phyloP scores from a whole-genome alignment of 2,329 filamentous ascomycete species.

The Didymella glomerata region DNA sequence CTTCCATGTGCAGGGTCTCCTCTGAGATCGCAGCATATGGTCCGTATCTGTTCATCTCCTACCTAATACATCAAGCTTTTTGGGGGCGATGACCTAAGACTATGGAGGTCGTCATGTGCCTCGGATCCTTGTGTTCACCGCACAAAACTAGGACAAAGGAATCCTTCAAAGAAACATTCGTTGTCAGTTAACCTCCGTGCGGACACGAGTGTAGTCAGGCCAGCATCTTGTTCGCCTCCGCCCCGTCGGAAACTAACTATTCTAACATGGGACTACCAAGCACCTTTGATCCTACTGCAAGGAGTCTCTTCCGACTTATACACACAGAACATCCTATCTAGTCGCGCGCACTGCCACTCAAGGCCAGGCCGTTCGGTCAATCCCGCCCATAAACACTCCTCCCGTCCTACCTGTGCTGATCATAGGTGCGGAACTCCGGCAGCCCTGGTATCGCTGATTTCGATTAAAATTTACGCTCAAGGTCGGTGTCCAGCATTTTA shows the following conservation, averaged over 20 bases:
- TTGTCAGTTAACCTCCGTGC: conserved; percentile 36
- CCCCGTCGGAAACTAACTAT: conserved; percentile 23
- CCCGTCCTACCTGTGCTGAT: conserved; percentile 33
- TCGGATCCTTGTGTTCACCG: conserved; percentile 30
- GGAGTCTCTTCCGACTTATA: conserved; percentile 28
- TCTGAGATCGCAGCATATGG: conserved; percentile 31
- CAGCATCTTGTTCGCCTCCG: conserved; percentile 28
- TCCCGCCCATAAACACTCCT: conserved; percentile 36
- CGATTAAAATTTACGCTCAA: conserved; percentile 6
- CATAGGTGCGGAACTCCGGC: conserved; percentile 31
- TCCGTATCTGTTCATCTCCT: conserved; percentile 33
- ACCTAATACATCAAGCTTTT: conserved; percentile 35
- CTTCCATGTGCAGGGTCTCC: conserved; percentile 28
- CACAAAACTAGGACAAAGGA: conserved; percentile 11
- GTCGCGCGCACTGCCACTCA: conserved; percentile 31
- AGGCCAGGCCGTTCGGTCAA: conserved; percentile 32
- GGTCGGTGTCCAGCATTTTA: conserved; percentile 33
- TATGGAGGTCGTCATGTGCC: conserved; percentile 33
- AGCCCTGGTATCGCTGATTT: conserved; percentile 10
- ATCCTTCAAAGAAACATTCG: conserved; percentile 23
- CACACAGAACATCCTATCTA: conserved; percentile 30
- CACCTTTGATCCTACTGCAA: conserved; percentile 28
- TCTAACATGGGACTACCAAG: conserved; percentile 19
- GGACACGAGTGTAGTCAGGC: conserved; percentile 20
- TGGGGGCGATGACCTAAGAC: conserved; percentile 30